Evolutionary conservation across 129 eudicot genomes (phyloP).

Genomic region (Lactuca sativa): DNA sequence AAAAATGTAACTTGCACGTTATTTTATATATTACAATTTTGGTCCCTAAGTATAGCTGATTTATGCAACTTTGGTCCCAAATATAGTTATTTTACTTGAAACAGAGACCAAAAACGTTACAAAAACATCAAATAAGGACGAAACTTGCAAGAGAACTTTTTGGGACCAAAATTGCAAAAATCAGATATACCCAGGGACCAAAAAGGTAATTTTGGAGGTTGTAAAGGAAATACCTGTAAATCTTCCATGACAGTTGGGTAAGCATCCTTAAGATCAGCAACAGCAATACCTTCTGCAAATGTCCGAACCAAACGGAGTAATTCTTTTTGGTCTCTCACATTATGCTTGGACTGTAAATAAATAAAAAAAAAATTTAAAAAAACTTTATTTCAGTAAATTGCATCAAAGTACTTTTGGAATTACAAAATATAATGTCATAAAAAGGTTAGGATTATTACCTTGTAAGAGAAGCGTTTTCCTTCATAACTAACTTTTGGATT

Average conservation of each 20-base stretch:
- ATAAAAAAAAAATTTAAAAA: background rate
- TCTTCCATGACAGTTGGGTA: constrained; percentile 82
- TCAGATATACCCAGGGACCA: background rate
- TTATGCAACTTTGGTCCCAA: background rate
- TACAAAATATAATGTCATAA: background rate
- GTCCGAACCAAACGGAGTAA: constrained; percentile 51
- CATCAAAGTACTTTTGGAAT: background rate
- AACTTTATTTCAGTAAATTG: background rate
- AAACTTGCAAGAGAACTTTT: too few relatives aligned
- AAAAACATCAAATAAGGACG: background rate
- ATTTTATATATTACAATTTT: too few relatives aligned
- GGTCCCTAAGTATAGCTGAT: background rate
- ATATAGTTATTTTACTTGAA: background rate
- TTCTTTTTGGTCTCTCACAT: constrained; percentile 48
- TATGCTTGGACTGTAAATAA: constrained; percentile 72
- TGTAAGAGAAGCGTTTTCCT: constrained; percentile 71
- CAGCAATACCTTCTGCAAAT: constrained; percentile 75
- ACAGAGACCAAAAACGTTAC: background rate
- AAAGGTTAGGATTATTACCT: constrained; percentile 55
- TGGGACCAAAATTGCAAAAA: background rate
- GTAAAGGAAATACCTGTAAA: constrained; percentile 49
- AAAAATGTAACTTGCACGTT: too few relatives aligned
- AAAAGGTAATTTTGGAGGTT: background rate
- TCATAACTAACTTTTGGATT: constrained; percentile 78
- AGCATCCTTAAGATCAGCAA: constrained; percentile 78